Evolutionary conservation across 768 basidiomycete species (phyloP), one percentile per base, ranked within the genome.

Genomic region (Lentinus brumalis): DNA sequence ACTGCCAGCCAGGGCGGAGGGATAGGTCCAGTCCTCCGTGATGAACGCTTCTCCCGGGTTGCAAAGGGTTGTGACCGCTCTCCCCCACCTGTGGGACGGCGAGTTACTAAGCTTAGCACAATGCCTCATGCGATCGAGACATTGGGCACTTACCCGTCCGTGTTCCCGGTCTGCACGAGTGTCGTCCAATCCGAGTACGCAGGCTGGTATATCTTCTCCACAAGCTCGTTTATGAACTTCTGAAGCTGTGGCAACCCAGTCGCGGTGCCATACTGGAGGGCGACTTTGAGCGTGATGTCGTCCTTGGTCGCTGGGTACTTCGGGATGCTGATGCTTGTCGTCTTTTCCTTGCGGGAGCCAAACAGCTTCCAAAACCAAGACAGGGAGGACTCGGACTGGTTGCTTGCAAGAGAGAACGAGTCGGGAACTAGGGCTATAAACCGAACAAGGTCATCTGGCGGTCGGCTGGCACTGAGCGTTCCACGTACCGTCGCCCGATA

Each of bases 11-110:
- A 80, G 56, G 0, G 85, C 84, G 6, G 81, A 84, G 1, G 91
- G 87, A 69, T 92, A 96, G 0, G 89, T 85, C 87, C 87, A 94
- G 69, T 91, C 91, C 59, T 81, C 80, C 11, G 79, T 78, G 1
- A 88, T 70, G 44, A 87, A 73, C 26, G 77, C 78, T 52, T 88
- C 85, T 7, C 88, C 87, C 3, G 82, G 82, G 66, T 92, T 87
- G 70, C 83, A 84, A 10, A 96, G 74, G 18, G 88, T 85, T 26
- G 71, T 70, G 7, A 84, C 77, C 26, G 80, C 76, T 66, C 88
- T 87, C 61, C 69, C 67, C 88, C 89, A 83, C 6, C 76, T 82
- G 62, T 70, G 7, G 11, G 30, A 44, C 0, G 21, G 21, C 21
- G 21, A 49, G 26, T 30, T 26, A 49, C 26, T 26, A 26, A 49